phyloP scores from a whole-genome alignment of 331 rosid species.

The Malus hybrid region DNA sequence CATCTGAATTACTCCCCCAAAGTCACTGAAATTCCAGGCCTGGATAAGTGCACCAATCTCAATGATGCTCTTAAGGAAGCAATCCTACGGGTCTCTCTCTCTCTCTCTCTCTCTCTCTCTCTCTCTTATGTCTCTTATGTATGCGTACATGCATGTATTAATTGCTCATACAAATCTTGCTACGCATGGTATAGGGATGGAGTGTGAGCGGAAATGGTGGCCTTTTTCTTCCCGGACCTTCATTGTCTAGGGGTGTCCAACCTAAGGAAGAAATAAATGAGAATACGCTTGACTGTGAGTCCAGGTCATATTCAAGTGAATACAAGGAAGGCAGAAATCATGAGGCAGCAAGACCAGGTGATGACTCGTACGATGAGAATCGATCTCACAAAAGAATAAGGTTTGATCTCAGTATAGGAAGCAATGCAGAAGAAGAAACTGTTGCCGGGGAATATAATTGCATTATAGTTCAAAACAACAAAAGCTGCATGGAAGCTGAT shows the following conservation, averaged over 20 bases:
- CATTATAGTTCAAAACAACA: too few species aligned
- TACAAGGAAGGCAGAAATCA: not conserved
- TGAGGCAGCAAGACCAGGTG: not conserved
- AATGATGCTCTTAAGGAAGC: not conserved
- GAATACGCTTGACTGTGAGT: not conserved
- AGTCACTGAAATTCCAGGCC: not conserved
- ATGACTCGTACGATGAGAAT: not conserved
- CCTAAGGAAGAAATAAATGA: not conserved
- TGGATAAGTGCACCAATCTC: not conserved
- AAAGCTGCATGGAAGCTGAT: too few species aligned
- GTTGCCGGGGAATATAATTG: too few species aligned
- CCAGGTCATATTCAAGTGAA: not conserved
- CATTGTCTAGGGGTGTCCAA: not conserved
- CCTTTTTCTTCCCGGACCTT: not conserved
- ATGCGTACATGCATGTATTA: not conserved
- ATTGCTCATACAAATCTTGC: not conserved
- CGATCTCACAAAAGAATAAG: not conserved
- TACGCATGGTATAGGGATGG: not conserved
- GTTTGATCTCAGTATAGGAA: too few species aligned
- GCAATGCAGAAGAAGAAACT: too few species aligned
- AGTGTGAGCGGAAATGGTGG: not conserved
- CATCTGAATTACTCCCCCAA: not conserved
- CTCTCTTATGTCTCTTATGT: not conserved
- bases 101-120: not conserved
- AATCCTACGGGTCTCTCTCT: not conserved